These are phyloP conservation scores for Pestalotiopsis fici DNA, from an alignment of 2,329 filamentous ascomycete species.

Conservation along the genomic window DNA sequence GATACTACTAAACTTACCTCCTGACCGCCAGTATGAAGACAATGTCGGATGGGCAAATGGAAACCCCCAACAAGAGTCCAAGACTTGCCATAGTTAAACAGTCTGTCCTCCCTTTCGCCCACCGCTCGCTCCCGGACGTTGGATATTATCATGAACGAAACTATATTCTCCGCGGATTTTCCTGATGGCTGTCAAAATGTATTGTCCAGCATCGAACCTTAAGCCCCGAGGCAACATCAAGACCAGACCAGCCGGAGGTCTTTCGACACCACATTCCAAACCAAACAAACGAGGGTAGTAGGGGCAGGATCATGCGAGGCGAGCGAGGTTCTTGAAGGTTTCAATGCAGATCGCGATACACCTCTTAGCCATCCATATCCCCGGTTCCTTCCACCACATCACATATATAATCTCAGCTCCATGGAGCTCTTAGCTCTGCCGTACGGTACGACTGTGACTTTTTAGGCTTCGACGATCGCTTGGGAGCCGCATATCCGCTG, in stretches of 20 bases:
- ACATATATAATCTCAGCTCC: neutral
- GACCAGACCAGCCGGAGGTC: neutral
- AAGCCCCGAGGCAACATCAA: neutral
- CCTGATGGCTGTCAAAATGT: neutral
- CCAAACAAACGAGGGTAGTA: neutral
- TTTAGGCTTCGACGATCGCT: neutral
- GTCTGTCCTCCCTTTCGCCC: too few species aligned
- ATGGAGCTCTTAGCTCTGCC: neutral
- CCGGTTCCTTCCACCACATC: neutral
- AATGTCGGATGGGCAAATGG: neutral
- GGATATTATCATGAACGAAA: neutral
- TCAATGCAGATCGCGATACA: neutral
- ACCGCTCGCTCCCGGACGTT: neutral
- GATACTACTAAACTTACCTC: too few species aligned
- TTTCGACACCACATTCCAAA: neutral
- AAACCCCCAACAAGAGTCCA: too few species aligned
- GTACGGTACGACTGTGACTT: neutral
- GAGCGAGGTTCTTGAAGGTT: neutral
- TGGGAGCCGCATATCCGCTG: neutral
- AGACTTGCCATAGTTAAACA: too few species aligned
- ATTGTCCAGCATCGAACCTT: neutral
- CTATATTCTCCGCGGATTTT: neutral
- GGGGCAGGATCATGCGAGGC: neutral
- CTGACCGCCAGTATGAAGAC: neutral
- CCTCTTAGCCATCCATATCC: neutral